Evolutionary conservation across 2,329 filamentous ascomycete species (phyloP).

Genomic region (Fusarium sublunatum): DNA sequence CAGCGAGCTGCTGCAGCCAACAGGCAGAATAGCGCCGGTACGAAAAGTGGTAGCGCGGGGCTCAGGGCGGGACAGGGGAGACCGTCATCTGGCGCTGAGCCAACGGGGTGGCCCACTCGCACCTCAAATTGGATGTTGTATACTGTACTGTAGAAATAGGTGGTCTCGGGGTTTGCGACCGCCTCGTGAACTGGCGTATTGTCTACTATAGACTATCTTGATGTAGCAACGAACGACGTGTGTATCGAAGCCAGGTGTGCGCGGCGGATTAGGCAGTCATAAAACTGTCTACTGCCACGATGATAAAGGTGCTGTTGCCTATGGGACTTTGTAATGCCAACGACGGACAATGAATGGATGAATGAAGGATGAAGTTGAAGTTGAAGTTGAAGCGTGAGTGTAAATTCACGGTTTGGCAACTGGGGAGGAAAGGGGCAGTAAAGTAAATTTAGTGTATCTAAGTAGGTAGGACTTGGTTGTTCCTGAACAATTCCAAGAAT

Average conservation of each 20-base stretch:
- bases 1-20: conserved; percentile 34
- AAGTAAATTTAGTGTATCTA: too few species aligned
- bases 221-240: conserved; percentile 5
- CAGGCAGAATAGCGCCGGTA: conserved; percentile 41
- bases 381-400: conserved; percentile 1
- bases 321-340: conserved; percentile 22
- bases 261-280: conserved; percentile 19
- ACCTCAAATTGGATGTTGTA: conserved; percentile 31
- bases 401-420: conserved; percentile 5
- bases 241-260: conserved; percentile 4
- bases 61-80: conserved; percentile 47
- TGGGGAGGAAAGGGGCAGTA: neutral
- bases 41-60: conserved; percentile 47
- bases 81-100: conserved; percentile 49
- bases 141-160: conserved; percentile 25
- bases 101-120: conserved; percentile 46
- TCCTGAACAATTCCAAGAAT: neutral
- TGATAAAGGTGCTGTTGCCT: conserved; percentile 38
- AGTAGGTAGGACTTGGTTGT: neutral
- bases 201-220: conserved; percentile 10
- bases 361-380: conserved; percentile 6
- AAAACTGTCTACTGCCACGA: conserved; percentile 1
- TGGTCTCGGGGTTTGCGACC: conserved; percentile 28
- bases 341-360: conserved; percentile 9
- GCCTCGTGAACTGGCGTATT: conserved; percentile 28